Evolutionary conservation across 2,329 filamentous ascomycete genomes (phyloP).

Genomic region (Didymella lethalis): DNA sequence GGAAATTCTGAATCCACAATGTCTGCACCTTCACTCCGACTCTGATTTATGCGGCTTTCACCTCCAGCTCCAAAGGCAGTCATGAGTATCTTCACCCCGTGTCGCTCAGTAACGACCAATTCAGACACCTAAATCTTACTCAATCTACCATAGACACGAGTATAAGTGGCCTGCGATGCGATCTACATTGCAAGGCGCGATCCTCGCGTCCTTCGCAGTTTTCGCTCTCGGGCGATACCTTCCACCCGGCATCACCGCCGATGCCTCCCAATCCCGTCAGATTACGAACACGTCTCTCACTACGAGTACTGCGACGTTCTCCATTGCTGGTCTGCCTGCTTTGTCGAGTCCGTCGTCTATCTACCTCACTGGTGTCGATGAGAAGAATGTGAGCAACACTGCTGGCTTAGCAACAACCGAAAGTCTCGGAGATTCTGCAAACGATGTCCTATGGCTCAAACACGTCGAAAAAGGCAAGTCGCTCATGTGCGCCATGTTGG

Average conservation of each 20-base stretch:
- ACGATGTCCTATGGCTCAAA: conserved; percentile 4
- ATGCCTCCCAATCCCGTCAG: background rate
- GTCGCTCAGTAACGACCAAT: too few species aligned
- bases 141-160: background rate
- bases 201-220: background rate
- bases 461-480: conserved; percentile 23
- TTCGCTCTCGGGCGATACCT: background rate
- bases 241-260: background rate
- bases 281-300: background rate
- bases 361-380: background rate
- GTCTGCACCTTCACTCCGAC: too few species aligned
- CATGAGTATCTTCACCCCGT: too few species aligned
- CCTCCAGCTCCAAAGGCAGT: too few species aligned
- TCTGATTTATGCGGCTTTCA: too few species aligned
- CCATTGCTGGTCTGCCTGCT: background rate
- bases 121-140: too few species aligned
- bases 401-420: background rate
- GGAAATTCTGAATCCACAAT: too few species aligned
- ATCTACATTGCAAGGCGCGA: background rate
- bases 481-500: conserved; percentile 29
- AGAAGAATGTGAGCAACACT: too few species aligned
- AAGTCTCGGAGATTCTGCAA: background rate
- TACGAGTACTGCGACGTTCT: background rate
- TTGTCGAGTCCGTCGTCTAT: background rate
- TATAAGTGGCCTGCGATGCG: background rate